Evolutionary conservation across 2,329 filamentous ascomycete species (phyloP).

Genomic region (Coleophoma eucalyptorum): DNA sequence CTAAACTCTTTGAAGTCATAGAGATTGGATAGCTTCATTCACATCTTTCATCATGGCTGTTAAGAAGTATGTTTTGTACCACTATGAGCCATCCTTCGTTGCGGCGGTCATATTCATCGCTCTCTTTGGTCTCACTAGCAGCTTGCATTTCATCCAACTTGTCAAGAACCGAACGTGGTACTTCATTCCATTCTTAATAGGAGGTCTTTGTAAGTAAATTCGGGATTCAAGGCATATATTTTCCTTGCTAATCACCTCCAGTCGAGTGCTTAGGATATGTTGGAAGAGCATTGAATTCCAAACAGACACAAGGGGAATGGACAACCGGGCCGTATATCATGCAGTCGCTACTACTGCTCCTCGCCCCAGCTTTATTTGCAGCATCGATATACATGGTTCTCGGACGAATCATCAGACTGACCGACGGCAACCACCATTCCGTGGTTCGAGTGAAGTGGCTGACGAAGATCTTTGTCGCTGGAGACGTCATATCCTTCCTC

Average conservation of each 20-base stretch:
- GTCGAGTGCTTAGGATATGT: slow-evolving; percentile 33
- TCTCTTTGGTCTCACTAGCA: slow-evolving; percentile 34
- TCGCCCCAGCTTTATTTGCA: slow-evolving; percentile 33
- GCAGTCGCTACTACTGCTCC: slow-evolving; percentile 28
- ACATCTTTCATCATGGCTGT: not conserved
- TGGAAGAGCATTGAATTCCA: slow-evolving; percentile 17
- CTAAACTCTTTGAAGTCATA: not conserved
- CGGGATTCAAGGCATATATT: no score
- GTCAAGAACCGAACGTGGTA: slow-evolving; percentile 40
- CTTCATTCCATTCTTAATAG: slow-evolving; percentile 46
- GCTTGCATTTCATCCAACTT: slow-evolving; percentile 33
- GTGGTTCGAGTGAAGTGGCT: slow-evolving; percentile 33
- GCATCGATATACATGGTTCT: slow-evolving; percentile 34
- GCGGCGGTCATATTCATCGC: slow-evolving; percentile 37
- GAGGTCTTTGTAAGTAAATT: slow-evolving; percentile 40
- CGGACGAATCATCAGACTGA: slow-evolving; percentile 26
- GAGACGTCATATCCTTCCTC: slow-evolving; percentile 38
- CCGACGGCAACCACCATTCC: slow-evolving; percentile 30
- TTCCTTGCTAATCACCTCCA: slow-evolving; percentile 17
- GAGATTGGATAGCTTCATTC: not conserved
- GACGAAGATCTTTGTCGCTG: slow-evolving; percentile 40
- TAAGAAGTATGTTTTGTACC: slow-evolving; percentile 32
- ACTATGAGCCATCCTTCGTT: slow-evolving; percentile 41
- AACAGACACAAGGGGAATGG: slow-evolving; percentile 8
- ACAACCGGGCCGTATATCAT: slow-evolving; percentile 26